Conservation (phyloP, 116 monocot species). For the Phalaenopsis hybrid region DNA sequence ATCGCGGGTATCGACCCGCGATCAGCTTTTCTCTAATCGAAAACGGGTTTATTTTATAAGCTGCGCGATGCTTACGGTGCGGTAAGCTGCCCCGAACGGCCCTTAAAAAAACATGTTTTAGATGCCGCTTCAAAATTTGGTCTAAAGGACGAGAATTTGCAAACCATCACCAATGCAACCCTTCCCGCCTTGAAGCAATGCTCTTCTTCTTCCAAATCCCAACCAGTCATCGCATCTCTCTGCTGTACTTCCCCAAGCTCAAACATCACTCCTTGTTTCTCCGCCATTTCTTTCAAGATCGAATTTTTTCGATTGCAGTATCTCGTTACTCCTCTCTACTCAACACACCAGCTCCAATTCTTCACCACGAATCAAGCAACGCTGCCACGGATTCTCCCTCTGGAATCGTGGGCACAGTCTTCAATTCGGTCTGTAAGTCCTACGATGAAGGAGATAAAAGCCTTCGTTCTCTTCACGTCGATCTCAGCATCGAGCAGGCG, state of each 20-base stretch:
- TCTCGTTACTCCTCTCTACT: slow-evolving; percentile 8
- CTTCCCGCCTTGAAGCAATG: slow-evolving; percentile 18
- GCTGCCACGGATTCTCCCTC: slow-evolving; percentile 5
- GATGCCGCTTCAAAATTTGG: too few species aligned
- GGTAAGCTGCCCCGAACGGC: too few species aligned
- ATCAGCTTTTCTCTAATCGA: too few species aligned
- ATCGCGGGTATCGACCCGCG: too few species aligned
- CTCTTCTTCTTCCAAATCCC: background rate
- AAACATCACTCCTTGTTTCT: background rate
- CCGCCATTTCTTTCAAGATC: slow-evolving; percentile 12
- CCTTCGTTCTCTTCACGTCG: slow-evolving; percentile 31
- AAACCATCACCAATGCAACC: background rate
- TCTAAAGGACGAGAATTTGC: background rate
- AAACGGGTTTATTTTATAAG: too few species aligned
- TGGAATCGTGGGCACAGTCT: slow-evolving; percentile 18
- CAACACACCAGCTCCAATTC: background rate
- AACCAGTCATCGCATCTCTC: background rate
- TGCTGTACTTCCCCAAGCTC: background rate
- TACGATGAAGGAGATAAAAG: slow-evolving; percentile 47
- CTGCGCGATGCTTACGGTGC: too few species aligned
- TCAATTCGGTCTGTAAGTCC: slow-evolving; percentile 27
- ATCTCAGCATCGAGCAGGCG: slow-evolving; percentile 47
- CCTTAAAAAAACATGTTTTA: too few species aligned
- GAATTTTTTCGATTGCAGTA: background rate
- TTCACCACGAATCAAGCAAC: background rate